These are phyloP conservation scores for Cercospora beticola DNA, from an alignment of 2,329 filamentous ascomycete genomes.

Conservation along the genomic window DNA sequence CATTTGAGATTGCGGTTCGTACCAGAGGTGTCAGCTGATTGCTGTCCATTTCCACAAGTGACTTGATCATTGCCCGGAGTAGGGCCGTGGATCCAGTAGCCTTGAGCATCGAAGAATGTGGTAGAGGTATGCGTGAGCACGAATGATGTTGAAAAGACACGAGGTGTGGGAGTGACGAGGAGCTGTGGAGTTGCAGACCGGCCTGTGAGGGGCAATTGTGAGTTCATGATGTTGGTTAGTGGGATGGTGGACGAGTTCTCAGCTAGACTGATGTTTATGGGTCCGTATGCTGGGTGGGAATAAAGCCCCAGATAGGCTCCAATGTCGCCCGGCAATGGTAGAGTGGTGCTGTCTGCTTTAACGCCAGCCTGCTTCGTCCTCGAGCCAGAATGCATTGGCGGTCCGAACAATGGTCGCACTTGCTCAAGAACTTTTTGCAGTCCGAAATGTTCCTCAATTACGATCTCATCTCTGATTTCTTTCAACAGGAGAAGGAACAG, in stretches of 20 bases:
- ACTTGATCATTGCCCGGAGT: background rate
- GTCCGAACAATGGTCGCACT: background rate
- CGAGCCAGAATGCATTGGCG: background rate
- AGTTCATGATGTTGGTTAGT: background rate
- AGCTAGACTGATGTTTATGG: conserved; percentile 14
- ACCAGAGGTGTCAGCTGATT: background rate
- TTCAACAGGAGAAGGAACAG: conserved; percentile 1
- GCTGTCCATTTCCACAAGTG: background rate
- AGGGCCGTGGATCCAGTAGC: conserved; percentile 2
- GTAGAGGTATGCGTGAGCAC: conserved; percentile 6
- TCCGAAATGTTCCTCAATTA: background rate
- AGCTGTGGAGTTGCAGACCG: background rate
- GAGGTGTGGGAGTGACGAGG: background rate
- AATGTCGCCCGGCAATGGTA: conserved; percentile 6
- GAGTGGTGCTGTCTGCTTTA: background rate
- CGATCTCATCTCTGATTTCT: background rate
- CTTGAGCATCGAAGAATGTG: conserved; percentile 7
- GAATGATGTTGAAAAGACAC: background rate
- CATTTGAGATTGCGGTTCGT: conserved; percentile 2
- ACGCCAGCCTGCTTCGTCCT: background rate
- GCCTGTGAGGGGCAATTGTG: background rate
- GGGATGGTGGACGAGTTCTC: background rate
- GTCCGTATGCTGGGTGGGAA: conserved; percentile 14
- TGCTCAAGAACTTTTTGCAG: background rate
- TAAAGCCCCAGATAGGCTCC: conserved; percentile 13